These are phyloP conservation scores for Fagopyrum homotropicum DNA, from an alignment of 148 eudicot species.

Conservation along the genomic window DNA sequence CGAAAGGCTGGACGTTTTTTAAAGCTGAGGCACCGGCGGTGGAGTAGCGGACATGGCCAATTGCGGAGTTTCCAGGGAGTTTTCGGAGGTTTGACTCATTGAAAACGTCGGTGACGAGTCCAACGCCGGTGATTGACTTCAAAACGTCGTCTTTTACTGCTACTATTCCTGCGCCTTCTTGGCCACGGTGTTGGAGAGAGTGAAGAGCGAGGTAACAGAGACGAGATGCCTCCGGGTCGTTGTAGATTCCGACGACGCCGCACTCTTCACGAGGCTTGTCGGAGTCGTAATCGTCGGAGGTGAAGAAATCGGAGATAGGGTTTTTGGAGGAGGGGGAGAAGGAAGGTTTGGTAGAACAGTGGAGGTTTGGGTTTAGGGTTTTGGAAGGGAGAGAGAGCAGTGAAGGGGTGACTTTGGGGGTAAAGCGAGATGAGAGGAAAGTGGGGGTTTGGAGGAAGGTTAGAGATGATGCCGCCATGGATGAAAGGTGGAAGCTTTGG, in stretches of 20 bases:
- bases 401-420: neutral
- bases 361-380: neutral
- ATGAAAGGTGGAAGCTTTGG: conserved; percentile 1
- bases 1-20: conserved; percentile 53
- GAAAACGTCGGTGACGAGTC: conserved; percentile 45
- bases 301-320: conserved; percentile 19
- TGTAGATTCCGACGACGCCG: conserved; percentile 16
- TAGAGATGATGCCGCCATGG: neutral
- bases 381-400: neutral
- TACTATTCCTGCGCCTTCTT: conserved; percentile 59
- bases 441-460: neutral
- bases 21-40: conserved; percentile 36
- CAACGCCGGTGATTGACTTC: conserved; percentile 44
- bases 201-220: conserved; percentile 38
- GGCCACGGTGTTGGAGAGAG: conserved; percentile 62
- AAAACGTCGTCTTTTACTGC: conserved; percentile 27
- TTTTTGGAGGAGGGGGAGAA: conserved; percentile 19
- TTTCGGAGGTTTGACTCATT: conserved; percentile 36
- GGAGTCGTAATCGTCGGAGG: conserved; percentile 7
- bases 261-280: conserved; percentile 16
- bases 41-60: conserved; percentile 54
- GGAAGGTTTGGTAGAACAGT: neutral
- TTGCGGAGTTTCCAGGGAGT: conserved; percentile 45
- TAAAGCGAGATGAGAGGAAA: neutral
- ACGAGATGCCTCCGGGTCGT: conserved; percentile 1